These are phyloP conservation scores for Anthostomella pinea DNA, from an alignment of 2,329 filamentous ascomycete species.

Conservation along the genomic window DNA sequence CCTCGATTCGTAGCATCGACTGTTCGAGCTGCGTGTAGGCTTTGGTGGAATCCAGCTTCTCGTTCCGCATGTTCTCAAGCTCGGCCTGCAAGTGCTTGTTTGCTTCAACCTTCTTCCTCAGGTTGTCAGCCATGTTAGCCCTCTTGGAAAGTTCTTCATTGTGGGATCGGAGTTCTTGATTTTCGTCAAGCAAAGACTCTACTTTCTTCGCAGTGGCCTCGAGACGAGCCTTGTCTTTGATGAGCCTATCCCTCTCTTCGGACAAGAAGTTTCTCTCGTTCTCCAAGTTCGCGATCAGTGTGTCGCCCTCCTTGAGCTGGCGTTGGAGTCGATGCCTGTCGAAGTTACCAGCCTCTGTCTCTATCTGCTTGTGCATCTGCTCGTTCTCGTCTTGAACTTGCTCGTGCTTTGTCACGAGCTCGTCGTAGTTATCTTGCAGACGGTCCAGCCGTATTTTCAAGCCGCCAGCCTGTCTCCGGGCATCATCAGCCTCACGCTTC, in stretches of 20 bases:
- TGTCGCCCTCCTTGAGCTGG: constrained; percentile 64
- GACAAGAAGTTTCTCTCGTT: constrained; percentile 57
- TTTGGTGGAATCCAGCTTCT: constrained; percentile 52
- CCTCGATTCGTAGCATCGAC: constrained; percentile 34
- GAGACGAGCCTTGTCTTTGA: constrained; percentile 33
- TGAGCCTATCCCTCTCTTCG: constrained; percentile 40
- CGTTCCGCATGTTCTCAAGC: constrained; percentile 52
- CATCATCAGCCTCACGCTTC: constrained; percentile 48
- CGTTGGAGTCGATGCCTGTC: constrained; percentile 52
- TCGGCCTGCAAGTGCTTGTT: constrained; percentile 55
- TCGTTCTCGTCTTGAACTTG: constrained; percentile 62
- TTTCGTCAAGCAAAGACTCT: constrained; percentile 55
- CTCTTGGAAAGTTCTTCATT: constrained; percentile 59
- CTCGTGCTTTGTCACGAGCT: constrained; percentile 49
- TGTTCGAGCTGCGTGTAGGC: constrained; percentile 32
- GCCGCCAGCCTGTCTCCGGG: constrained; percentile 57
- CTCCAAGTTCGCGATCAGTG: constrained; percentile 69
- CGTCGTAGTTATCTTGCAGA: constrained; percentile 61
- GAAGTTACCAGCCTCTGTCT: constrained; percentile 49
- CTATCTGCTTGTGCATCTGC: constrained; percentile 51
- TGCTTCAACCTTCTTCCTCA: constrained; percentile 60
- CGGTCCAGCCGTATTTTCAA: constrained; percentile 58
- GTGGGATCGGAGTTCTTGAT: constrained; percentile 56
- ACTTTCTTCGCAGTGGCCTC: constrained; percentile 49
- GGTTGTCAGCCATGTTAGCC: constrained; percentile 60